Evolutionary conservation across 257 asterid species (phyloP).

Genomic region (Solanum medicagineum): DNA sequence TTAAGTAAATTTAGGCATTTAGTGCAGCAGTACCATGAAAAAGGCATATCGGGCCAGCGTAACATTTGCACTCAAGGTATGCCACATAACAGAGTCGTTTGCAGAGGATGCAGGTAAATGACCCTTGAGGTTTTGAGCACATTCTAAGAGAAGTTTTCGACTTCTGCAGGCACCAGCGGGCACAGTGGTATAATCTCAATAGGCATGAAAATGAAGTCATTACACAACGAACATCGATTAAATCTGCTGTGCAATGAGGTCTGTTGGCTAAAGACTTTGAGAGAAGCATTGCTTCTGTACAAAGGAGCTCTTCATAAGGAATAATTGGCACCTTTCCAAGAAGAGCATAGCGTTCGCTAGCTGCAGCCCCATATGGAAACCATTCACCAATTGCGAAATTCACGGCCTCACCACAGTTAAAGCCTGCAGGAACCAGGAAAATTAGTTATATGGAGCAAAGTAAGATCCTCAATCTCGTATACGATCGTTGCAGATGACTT

Average conservation of each 20-base stretch:
- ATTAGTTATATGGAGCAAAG: not conserved
- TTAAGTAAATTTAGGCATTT: not conserved
- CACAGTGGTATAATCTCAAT: slow-evolving; percentile 17
- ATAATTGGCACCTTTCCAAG: slow-evolving; percentile 19
- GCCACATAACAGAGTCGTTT: slow-evolving; percentile 31
- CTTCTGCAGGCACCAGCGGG: slow-evolving; percentile 17
- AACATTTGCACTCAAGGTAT: slow-evolving; percentile 12
- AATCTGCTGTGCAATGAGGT: not conserved
- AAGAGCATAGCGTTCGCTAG: slow-evolving; percentile 18
- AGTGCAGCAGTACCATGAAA: slow-evolving; percentile 22
- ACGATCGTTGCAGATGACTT: not conserved
- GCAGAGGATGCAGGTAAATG: slow-evolving; percentile 17
- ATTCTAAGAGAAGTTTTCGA: not conserved
- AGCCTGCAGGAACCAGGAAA: slow-evolving; percentile 11
- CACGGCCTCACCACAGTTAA: slow-evolving; percentile 40
- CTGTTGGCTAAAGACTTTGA: not conserved
- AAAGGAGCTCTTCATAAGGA: slow-evolving; percentile 33
- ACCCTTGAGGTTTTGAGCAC: slow-evolving; percentile 3
- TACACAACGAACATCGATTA: not conserved
- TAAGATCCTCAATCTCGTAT: not conserved
- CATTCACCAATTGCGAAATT: slow-evolving; percentile 26
- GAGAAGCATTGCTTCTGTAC: slow-evolving; percentile 29
- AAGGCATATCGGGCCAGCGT: slow-evolving; percentile 18
- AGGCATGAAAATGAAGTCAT: slow-evolving; percentile 20
- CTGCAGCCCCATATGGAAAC: slow-evolving; percentile 26